Evolutionary conservation across 2,329 filamentous ascomycete genomes (phyloP).

Genomic region (Pseudogymnoascus sp.): DNA sequence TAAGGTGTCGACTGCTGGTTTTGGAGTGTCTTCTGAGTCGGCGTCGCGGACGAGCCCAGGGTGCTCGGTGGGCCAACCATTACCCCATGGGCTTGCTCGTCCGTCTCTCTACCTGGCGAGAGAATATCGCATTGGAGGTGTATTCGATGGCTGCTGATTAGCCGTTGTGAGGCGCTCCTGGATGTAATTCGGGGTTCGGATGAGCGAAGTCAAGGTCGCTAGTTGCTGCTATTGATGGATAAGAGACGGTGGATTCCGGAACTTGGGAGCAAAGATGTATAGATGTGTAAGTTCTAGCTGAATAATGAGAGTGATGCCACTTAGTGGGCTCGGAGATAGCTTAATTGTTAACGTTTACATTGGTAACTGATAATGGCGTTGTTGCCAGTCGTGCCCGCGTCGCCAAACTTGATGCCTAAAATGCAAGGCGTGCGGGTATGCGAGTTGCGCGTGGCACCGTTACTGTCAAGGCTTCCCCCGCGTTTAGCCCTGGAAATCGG

Average conservation of each 20-base stretch:
- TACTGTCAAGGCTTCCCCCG: background rate
- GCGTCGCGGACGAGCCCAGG: constrained; percentile 45
- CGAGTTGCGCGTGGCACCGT: background rate
- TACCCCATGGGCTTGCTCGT: constrained; percentile 23
- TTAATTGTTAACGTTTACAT: constrained; percentile 7
- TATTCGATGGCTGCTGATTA: background rate
- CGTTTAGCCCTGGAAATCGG: background rate
- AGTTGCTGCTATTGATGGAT: background rate
- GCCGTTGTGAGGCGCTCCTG: background rate
- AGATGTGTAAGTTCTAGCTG: background rate
- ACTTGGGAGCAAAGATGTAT: background rate
- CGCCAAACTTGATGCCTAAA: background rate
- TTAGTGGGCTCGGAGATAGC: background rate
- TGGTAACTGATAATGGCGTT: constrained; percentile 7
- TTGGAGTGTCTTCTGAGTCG: constrained; percentile 44
- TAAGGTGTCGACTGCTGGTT: constrained; percentile 34
- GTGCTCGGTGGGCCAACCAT: constrained; percentile 35
- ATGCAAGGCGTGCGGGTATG: background rate
- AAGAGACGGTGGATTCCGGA: background rate
- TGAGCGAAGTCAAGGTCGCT: background rate
- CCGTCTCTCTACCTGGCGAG: constrained; percentile 1
- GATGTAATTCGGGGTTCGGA: background rate
- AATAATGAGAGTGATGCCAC: constrained; percentile 5
- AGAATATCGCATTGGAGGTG: constrained; percentile 3
- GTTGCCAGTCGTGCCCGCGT: constrained; percentile 6